A percentile compares a stretch with the other conserved stretches of the same genome.
Evolutionary conservation across 768 basidiomycete species (phyloP).

Genomic region (Amanita phalloides): DNA sequence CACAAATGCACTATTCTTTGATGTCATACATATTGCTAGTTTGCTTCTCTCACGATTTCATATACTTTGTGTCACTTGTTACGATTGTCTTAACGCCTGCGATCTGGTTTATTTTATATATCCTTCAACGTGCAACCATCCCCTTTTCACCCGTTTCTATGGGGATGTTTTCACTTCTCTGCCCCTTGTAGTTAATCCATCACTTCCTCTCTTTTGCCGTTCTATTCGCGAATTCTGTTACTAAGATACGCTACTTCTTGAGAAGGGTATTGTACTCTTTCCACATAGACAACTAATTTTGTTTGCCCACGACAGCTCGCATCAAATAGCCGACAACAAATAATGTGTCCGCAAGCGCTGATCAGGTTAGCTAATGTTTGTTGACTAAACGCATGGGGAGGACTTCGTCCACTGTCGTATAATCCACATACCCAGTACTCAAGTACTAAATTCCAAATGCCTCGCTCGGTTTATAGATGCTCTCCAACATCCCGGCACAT

Average conservation of each 20-base stretch:
- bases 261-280: neutral
- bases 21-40: constrained; percentile 12
- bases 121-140: constrained; percentile 26
- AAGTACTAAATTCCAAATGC: too few species aligned
- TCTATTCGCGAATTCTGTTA: constrained; percentile 11
- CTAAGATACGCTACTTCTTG: constrained; percentile 1
- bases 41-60: constrained; percentile 9
- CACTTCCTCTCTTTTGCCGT: constrained; percentile 18
- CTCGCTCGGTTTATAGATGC: too few species aligned
- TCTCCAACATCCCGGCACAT: too few species aligned
- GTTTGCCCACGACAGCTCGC: neutral
- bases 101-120: constrained; percentile 38
- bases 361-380: too few species aligned
- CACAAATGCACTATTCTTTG: constrained; percentile 80
- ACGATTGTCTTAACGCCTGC: constrained; percentile 22
- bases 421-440: too few species aligned
- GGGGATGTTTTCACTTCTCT: constrained; percentile 15
- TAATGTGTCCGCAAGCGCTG: too few species aligned
- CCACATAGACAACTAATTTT: neutral
- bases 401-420: too few species aligned
- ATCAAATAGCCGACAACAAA: neutral
- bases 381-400: too few species aligned
- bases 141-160: constrained; percentile 9
- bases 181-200: constrained; percentile 29
- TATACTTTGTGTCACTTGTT: constrained; percentile 14